phyloP scores from a whole-genome alignment of 228 moss, liverwort and hornwort genomes.

The Sphagnum fallax region DNA sequence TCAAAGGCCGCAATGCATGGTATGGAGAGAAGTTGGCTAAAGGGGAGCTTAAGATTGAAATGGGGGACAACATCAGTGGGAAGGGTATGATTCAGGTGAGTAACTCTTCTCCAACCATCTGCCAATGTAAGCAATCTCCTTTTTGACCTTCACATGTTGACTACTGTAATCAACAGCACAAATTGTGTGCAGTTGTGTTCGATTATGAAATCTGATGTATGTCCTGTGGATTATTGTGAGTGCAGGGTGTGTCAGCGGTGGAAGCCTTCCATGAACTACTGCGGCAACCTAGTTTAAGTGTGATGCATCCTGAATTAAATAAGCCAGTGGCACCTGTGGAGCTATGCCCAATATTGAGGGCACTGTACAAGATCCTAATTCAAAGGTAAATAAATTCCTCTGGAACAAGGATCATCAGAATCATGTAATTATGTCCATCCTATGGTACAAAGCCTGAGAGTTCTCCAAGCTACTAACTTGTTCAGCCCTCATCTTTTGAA shows the following conservation, averaged over 20 bases:
- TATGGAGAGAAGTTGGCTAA: slow-evolving; percentile 86
- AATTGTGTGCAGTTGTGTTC: too few relatives aligned
- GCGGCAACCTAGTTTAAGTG: slow-evolving; percentile 87
- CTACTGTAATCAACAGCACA: too few relatives aligned
- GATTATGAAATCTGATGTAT: too few relatives aligned
- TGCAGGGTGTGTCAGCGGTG: slow-evolving; percentile 96
- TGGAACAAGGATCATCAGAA: too few relatives aligned
- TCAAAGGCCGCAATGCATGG: slow-evolving; percentile 99
- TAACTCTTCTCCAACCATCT: not conserved
- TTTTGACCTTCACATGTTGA: too few relatives aligned
- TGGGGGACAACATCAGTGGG: slow-evolving; percentile 90
- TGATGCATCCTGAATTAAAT: slow-evolving; percentile 82
- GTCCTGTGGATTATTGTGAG: not conserved
- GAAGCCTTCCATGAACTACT: slow-evolving; percentile 86
- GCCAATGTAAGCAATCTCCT: too few relatives aligned
- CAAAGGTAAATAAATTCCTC: slow-evolving; percentile 29
- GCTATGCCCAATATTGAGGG: slow-evolving; percentile 85
- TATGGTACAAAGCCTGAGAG: too few relatives aligned
- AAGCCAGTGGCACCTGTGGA: slow-evolving; percentile 78
- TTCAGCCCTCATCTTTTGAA: not conserved
- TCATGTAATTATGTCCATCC: too few relatives aligned
- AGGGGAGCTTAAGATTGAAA: slow-evolving; percentile 78
- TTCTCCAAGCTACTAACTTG: not conserved
- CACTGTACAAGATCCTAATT: slow-evolving; percentile 82
- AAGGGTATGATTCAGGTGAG: slow-evolving; percentile 98